Conservation (phyloP, 2,329 filamentous ascomycete genomes). For the Aaosphaeria pasadenensis region DNA sequence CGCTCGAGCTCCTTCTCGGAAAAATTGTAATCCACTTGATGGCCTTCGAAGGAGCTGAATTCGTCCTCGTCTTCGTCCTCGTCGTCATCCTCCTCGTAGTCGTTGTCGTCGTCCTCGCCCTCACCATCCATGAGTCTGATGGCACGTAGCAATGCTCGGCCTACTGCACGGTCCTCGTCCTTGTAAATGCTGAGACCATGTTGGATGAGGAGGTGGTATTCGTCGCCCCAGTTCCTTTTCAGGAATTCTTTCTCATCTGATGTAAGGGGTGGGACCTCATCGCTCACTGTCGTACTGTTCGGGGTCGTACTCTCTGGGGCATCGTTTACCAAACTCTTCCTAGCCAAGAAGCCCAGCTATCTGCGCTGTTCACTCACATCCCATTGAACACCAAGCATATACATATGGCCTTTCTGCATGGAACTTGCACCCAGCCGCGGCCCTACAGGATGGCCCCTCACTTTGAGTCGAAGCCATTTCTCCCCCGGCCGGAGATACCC, state of each 20-base stretch:
- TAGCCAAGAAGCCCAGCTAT: no score
- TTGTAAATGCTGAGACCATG: background rate
- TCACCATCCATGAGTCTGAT: background rate
- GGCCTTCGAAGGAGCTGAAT: background rate
- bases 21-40: background rate
- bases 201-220: background rate
- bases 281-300: no score
- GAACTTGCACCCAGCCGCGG: background rate
- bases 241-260: background rate
- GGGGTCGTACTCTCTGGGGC: no score
- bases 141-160: background rate
- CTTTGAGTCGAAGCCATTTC: background rate
- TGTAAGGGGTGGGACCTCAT: background rate
- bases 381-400: no score
- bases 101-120: background rate
- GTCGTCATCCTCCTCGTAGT: background rate
- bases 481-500: background rate
- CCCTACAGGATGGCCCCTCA: background rate
- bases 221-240: background rate
- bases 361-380: no score
- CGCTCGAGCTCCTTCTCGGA: constrained; percentile 2
- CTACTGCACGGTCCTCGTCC: background rate
- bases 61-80: background rate
- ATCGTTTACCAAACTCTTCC: no score
- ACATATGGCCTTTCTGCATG: background rate